Evolutionary conservation across 345 rosid genomes (phyloP), one percentile per base, ranked within the genome.

Genomic region (Populus alba): DNA sequence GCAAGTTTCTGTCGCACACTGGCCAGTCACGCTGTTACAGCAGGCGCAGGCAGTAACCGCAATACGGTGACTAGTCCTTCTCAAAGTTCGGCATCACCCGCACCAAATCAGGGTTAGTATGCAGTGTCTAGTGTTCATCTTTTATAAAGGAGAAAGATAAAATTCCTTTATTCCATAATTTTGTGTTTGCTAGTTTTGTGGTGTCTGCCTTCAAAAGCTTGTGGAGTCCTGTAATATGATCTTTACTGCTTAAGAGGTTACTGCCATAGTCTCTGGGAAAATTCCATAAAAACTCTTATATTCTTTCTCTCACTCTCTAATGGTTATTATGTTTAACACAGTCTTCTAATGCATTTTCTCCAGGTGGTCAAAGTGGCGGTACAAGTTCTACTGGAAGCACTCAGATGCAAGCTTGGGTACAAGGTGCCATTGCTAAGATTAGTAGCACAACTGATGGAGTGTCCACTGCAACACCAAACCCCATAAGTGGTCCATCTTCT

Each of bases 1-100:
- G 97, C 98, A 53, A 97, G 98, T 87, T 97, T 97, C 86, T 97
- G 99, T 73, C 98, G 98, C 76, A 94, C 99, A 78, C 91, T 94
- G 85, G 98, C 99, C 1, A 92, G 86, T 81, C 98, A 94, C 87
- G 98, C 99, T 79, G 98, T 91, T 79, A 89, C 91, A 70, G 92
- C 99, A 35, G 98, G 97, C 81, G 85, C 97, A 71, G 96, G 98
- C 75, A 92, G 86, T 80, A 97, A 89, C 75, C 97, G 98, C 75
- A 94, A 71, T 85, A 83, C 91, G 86, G 97, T 89, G 79, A 77
- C 97, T 61, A 88, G 91, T 88, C 97, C 99, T 70, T 90, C 96
- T 75, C 99, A 91, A 85, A 92, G 88, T 86, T 77, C 95, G 20
- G 84, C 92, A 69, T 80, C 99, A 81, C 91, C 97, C 71, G 90